A percentile compares a stretch with the other conserved stretches of the same genome.
Evolutionary conservation across 108 stramenopile genomes (phyloP).

Genomic region (Aurantiochytrium sp.): DNA sequence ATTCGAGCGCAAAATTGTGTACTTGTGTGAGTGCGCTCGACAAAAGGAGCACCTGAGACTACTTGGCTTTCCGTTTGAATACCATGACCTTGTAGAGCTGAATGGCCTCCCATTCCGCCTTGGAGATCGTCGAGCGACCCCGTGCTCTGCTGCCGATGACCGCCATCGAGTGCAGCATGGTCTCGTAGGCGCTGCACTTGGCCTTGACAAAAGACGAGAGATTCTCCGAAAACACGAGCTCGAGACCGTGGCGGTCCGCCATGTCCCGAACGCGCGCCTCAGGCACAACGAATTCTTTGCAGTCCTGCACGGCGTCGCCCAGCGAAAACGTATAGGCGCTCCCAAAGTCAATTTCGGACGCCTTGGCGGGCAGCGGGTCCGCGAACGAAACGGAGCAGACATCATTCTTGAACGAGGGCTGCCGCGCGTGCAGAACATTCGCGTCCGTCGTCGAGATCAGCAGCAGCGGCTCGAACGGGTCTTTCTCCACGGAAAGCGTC

Average conservation of each 20-base stretch:
- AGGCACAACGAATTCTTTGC: constrained; percentile 14
- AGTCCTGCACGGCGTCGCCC: constrained; percentile 30
- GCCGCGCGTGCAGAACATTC: neutral
- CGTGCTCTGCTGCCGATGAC: neutral
- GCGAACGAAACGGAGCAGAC: neutral
- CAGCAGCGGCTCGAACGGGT: neutral
- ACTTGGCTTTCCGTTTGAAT: neutral
- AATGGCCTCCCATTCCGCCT: constrained; percentile 5
- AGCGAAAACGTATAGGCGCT: constrained; percentile 10
- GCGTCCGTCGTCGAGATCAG: constrained; percentile 6
- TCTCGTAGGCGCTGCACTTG: neutral
- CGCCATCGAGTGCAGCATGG: constrained; percentile 21
- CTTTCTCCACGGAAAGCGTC: no score
- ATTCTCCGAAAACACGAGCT: neutral
- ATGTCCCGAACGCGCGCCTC: neutral
- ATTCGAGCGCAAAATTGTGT: no score
- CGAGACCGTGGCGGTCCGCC: neutral
- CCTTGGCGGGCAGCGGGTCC: neutral
- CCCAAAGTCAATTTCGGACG: neutral
- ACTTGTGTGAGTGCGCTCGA: no score
- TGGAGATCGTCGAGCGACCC: neutral
- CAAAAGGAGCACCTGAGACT: no score
- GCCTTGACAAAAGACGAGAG: neutral
- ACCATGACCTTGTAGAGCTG: neutral
- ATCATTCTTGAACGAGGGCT: neutral